Base-by-base conservation (phyloP, 192 early-diverging fungal genomes). In the Allomyces macrogynus region DNA sequence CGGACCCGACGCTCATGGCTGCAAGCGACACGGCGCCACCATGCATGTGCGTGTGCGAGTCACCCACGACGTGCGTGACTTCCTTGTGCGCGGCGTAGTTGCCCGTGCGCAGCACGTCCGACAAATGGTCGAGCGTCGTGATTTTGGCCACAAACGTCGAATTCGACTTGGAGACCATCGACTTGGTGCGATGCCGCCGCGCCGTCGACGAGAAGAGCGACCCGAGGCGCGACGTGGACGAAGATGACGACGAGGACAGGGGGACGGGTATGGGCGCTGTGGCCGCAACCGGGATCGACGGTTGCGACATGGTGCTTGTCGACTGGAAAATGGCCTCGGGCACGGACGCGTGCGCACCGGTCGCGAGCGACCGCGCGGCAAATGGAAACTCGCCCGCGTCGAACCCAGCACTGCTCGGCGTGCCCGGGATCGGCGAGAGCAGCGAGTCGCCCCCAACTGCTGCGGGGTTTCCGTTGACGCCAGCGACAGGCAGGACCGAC, bases 71-170 rank as follows among this genome's bases (percentile, higher is more conserved):
- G 49, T 57, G 49, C 20, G 20, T 14, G 16, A 57, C 49, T n/a
- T 20, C 16, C 49, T 14, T 14, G 20, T 20, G 16, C 49, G 49
- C 0, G 16, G 49, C 49, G 3, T 57, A n/a, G 2, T 14, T 57
- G 49, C 49, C 12, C 16, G 12, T n/a, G 49, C 49, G 49, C 16
- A 85, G 69, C 63, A 85, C 78, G 65, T 76, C 80, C 24, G 86
- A 81, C 23, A 89, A 69, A 64, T 83, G 79, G 63, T 89, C 87
- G 67, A 83, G 80, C 1, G 85, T 84, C 12, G 82, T 75, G 22
- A 89, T 83, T n/a, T 81, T 76, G 42, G 78, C 68, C 24, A 89
- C 86, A 74, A 82, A 87, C 4, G 82, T 77, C 14, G 87, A 89
- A 32, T 83, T 86, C 8, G 84, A 85, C 62, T 87, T 87, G 16